Conservation (phyloP, 108 stramenopile genomes). For the Fragilaria crotonensis region DNA sequence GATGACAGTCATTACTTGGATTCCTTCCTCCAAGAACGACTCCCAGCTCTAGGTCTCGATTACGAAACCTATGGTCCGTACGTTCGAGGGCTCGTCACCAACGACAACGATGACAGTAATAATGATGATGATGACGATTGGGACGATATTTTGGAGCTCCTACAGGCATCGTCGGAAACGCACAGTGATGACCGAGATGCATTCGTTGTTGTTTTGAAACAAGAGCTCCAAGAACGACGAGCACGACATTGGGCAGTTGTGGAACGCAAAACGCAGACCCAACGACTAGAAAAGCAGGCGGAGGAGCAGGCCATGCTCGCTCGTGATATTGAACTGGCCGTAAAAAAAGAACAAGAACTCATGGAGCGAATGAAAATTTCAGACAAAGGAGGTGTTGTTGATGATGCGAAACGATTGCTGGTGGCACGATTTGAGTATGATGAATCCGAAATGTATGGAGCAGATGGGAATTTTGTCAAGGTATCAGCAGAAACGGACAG, state of each 20-base stretch:
- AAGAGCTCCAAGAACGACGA: constrained; percentile 32
- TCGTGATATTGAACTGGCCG: constrained; percentile 44
- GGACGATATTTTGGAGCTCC: constrained; percentile 52
- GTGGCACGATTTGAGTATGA: constrained; percentile 78
- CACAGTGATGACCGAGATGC: constrained; percentile 47
- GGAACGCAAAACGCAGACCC: constrained; percentile 20
- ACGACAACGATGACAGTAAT: constrained; percentile 21
- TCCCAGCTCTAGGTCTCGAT: constrained; percentile 65
- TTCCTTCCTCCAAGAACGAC: constrained; percentile 37
- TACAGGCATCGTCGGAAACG: constrained; percentile 61
- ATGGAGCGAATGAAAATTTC: constrained; percentile 4
- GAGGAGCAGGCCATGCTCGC: constrained; percentile 36
- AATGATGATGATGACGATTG: constrained; percentile 43
- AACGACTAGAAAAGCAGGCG: constrained; percentile 15
- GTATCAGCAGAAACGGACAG: not conserved
- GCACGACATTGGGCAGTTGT: constrained; percentile 18
- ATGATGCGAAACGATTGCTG: constrained; percentile 58
- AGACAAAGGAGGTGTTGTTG: constrained; percentile 20
- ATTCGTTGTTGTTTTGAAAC: constrained; percentile 36
- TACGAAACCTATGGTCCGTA: constrained; percentile 68
- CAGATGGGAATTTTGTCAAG: constrained; percentile 17
- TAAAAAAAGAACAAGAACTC: constrained; percentile 26
- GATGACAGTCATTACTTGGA: constrained; percentile 20
- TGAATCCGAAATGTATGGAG: constrained; percentile 32
- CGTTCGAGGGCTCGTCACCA: constrained; percentile 28